phyloP scores from a whole-genome alignment of 2,329 filamentous ascomycete species.

The Ophiocordyceps robertsii region DNA sequence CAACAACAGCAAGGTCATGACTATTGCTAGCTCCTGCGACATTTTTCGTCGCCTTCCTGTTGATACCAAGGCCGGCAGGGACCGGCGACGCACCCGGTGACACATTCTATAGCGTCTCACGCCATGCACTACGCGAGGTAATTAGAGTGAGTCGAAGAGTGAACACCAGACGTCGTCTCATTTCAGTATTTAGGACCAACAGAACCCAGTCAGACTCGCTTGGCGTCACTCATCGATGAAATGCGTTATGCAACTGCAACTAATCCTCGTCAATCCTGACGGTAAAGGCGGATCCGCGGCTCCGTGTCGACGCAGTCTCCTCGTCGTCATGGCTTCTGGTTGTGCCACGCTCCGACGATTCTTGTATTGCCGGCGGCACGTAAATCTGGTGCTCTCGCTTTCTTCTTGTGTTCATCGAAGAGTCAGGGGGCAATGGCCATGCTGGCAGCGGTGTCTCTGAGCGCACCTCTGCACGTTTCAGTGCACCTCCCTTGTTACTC shows the following conservation, averaged over 20 bases:
- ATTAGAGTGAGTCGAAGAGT: too few relatives aligned
- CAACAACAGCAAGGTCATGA: too few relatives aligned
- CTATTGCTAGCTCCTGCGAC: too few relatives aligned
- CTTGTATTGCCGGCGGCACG: slow-evolving; percentile 5
- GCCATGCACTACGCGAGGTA: too few relatives aligned
- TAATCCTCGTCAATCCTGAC: slow-evolving; percentile 5
- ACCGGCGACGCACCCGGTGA: too few relatives aligned
- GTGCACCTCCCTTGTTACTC: background rate
- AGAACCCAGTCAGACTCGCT: too few relatives aligned
- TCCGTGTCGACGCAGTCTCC: slow-evolving; percentile 5
- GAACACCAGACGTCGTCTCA: too few relatives aligned
- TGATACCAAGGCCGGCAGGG: too few relatives aligned
- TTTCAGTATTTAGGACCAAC: too few relatives aligned
- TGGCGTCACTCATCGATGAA: too few relatives aligned
- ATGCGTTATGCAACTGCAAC: background rate
- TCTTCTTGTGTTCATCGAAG: background rate
- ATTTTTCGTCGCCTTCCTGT: too few relatives aligned
- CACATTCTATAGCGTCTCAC: too few relatives aligned
- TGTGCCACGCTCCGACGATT: slow-evolving; percentile 1
- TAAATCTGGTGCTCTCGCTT: slow-evolving; percentile 1
- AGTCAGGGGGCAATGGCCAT: slow-evolving; percentile 3
- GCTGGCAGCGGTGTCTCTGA: slow-evolving; percentile 2
- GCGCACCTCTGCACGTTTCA: background rate
- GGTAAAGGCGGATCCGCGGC: slow-evolving; percentile 7
- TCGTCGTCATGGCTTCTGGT: background rate